A percentile compares a stretch with the other conserved stretches of the same genome.
Conservation (phyloP, 2,329 filamentous ascomycete genomes). For the Escovopsis sp. region DNA sequence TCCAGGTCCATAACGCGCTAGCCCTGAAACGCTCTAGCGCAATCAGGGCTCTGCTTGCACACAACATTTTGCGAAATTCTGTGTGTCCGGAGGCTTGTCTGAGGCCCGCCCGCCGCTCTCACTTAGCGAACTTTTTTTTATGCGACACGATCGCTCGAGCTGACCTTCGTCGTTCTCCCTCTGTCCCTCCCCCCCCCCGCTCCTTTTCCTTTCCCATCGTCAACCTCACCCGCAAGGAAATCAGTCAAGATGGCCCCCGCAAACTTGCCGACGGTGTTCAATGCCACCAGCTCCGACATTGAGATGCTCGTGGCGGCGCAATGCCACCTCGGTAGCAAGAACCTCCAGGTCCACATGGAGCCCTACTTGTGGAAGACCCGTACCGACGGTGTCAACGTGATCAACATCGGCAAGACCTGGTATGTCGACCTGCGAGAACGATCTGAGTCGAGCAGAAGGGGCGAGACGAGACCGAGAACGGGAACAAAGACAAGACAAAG, state of each 20-base stretch:
- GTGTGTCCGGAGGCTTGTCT: constrained; percentile 9
- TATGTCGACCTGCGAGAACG: constrained; percentile 31
- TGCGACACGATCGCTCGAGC: constrained; percentile 13
- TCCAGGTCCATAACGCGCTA: constrained; percentile 8
- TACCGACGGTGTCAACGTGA: constrained; percentile 92
- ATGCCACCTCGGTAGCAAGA: constrained; percentile 95
- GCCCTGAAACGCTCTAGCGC: constrained; percentile 11
- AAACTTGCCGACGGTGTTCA: constrained; percentile 90
- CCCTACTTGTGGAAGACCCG: constrained; percentile 99
- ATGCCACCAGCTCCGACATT: constrained; percentile 95
- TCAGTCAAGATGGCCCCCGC: constrained; percentile 77
- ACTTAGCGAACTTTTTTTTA: constrained; percentile 29
- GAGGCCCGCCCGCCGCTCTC: too few relatives aligned
- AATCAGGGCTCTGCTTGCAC: constrained; percentile 22
- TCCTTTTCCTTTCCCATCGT: constrained; percentile 11
- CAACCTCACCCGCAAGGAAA: constrained; percentile 18
- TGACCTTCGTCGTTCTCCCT: constrained; percentile 10
- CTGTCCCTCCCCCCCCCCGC: constrained; percentile 13
- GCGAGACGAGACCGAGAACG: too few relatives aligned
- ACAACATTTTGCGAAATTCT: constrained; percentile 25
- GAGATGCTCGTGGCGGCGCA: constrained; percentile 98
- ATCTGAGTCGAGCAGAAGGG: neutral
- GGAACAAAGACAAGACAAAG: too few relatives aligned
- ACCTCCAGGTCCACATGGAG: constrained; percentile 99
- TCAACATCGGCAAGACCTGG: constrained; percentile 99